A percentile compares a stretch with the other conserved stretches of the same genome.
These are phyloP conservation scores for Lactarius sanguifluus DNA, from an alignment of 768 basidiomycete genomes.

Conservation along the genomic window DNA sequence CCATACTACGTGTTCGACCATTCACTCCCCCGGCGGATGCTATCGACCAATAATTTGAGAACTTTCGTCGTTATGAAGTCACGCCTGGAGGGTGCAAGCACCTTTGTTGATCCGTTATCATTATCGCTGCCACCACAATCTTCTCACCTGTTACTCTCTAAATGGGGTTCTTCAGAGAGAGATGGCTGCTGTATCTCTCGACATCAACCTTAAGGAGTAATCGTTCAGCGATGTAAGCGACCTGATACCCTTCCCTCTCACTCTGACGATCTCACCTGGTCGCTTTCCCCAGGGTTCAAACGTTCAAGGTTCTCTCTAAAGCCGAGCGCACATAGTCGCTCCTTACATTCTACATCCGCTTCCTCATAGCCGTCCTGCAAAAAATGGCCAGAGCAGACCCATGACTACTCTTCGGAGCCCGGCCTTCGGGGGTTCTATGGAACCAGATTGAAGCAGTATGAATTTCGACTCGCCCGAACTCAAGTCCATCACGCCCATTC, in stretches of 20 bases:
- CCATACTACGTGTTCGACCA: too few species aligned
- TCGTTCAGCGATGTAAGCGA: conserved; percentile 92
- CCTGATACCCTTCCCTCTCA: background rate
- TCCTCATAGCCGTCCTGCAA: conserved; percentile 97
- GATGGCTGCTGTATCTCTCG: too few species aligned
- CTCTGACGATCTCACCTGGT: background rate
- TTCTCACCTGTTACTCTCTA: too few species aligned
- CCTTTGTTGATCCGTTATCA: too few species aligned
- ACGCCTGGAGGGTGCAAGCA: too few species aligned
- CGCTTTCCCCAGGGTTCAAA: conserved; percentile 73
- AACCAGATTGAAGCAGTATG: conserved; percentile 91
- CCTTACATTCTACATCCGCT: conserved; percentile 70
- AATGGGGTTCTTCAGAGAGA: too few species aligned
- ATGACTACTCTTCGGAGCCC: conserved; percentile 95
- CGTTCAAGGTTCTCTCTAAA: conserved; percentile 97
- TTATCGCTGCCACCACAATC: conserved; percentile 53
- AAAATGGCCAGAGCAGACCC: conserved; percentile 98
- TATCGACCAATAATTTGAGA: conserved; percentile 98
- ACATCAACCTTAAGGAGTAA: conserved; percentile 34
- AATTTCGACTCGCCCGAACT: conserved; percentile 84
- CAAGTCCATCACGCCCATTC: conserved; percentile 72
- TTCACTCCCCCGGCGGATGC: conserved; percentile 67
- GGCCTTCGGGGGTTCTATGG: conserved; percentile 91
- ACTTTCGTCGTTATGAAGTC: conserved; percentile 65
- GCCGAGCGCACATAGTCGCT: conserved; percentile 99